A percentile compares a stretch with the other conserved stretches of the same genome.
Conservation (phyloP, 75 land plant genomes). For the Cunninghamia lanceolata region DNA sequence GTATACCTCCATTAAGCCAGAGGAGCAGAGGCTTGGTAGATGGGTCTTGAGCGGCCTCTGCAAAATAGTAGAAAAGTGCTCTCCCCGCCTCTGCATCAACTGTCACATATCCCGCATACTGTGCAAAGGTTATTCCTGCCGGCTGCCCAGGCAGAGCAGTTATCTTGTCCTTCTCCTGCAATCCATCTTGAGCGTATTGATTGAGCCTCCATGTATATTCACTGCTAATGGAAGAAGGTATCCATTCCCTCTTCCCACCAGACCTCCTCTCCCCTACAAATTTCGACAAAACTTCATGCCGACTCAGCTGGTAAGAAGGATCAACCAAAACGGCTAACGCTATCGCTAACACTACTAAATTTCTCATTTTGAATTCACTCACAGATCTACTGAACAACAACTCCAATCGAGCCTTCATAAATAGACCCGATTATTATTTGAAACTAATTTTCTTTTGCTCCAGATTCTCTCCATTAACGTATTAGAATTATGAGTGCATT, state of each 20-base stretch:
- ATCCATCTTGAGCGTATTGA: slow-evolving; percentile 15
- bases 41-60: neutral
- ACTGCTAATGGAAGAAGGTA: neutral
- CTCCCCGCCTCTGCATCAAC: slow-evolving; percentile 25
- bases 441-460: too few relatives aligned
- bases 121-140: slow-evolving; percentile 6
- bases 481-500: too few relatives aligned
- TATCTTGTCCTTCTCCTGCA: slow-evolving; percentile 15
- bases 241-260: neutral
- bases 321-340: neutral
- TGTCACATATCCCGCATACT: slow-evolving; percentile 40
- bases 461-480: too few relatives aligned
- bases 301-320: neutral
- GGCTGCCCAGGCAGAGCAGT: slow-evolving; percentile 43
- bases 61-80: slow-evolving; percentile 13
- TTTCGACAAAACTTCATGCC: neutral
- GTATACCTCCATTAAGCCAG: slow-evolving; percentile 11
- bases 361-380: neutral
- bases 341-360: neutral
- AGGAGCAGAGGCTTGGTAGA: slow-evolving; percentile 6
- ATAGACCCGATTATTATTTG: too few relatives aligned
- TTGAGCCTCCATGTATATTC: neutral
- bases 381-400: too few relatives aligned
- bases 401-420: too few relatives aligned
- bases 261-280: neutral